Evolutionary conservation across 2,329 filamentous ascomycete species (phyloP), one percentile per base, ranked within the genome.

Genomic region (Aspergillus spinulosporus): DNA sequence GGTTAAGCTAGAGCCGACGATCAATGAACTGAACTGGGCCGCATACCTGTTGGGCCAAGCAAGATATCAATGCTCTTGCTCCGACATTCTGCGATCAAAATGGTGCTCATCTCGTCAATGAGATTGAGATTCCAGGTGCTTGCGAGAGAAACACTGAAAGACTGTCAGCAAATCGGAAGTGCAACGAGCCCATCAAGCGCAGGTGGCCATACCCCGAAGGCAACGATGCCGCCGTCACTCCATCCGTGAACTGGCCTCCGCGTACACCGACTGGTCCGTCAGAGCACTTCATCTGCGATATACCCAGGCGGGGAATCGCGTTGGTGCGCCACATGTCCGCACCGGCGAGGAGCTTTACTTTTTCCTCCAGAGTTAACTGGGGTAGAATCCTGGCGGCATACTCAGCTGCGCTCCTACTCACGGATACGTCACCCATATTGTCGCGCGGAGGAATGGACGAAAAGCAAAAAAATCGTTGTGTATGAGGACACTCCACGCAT

Each of bases 301-400:
- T 39, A 15, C 47, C 47, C 28, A 39, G 14, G 26, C 47, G 15
- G 32, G 32, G 14, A 29, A 49, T 49, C n/a, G 34, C 47, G 26
- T 39, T 39, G 34, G 47, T 49, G 6, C 47, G 47, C 47, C 47
- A 49, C 47, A 39, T 39, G 34, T 49, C 47, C 4, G 47, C 34
- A 40, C 32, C 47, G 7, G 47, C 47, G 14, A 49, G 47, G 9
- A 49, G 47, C 26, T 39, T 39, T n/a, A 49, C 47, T 34, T 49
- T 49, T 26, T 49, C 47, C 26, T 49, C 47, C 34, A 49, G 47
- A 21, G 34, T 49, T 29, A 49, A 28, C 34, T 49, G 32, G 34
- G 47, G 15, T 9, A 49, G 34, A 12, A 40, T 39, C 11, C 42
- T 44, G 21, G 42, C 42, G 3, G 42, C 42, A 28, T 44, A 44